These are phyloP conservation scores for Eucommia ulmoides DNA, from an alignment of 257 asterid species.

Conservation along the genomic window DNA sequence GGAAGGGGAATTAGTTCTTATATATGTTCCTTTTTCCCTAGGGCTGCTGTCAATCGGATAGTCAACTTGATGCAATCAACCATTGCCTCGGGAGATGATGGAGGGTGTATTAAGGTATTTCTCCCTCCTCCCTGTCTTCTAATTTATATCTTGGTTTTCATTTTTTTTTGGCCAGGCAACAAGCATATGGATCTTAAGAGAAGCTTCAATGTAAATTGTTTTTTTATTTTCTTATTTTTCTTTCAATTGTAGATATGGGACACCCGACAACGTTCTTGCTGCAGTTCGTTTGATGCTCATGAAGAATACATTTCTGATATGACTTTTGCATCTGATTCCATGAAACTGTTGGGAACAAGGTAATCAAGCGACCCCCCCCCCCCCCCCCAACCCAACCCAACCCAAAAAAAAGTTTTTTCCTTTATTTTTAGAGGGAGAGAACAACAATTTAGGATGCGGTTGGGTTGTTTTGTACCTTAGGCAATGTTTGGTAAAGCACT, in stretches of 20 bases:
- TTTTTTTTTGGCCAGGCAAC: too few relatives aligned
- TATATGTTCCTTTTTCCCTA: conserved; percentile 12
- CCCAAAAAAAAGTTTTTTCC: too few relatives aligned
- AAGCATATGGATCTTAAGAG: not conserved
- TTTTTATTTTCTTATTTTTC: conserved; percentile 3
- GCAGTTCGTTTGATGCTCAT: conserved; percentile 54
- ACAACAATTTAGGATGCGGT: too few relatives aligned
- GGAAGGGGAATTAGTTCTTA: not conserved
- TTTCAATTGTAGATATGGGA: conserved; percentile 65
- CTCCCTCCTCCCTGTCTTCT: too few relatives aligned
- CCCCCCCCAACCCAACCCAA: not conserved
- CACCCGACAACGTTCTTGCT: conserved; percentile 79
- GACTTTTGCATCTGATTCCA: conserved; percentile 69
- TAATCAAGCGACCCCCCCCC: conserved; percentile 9
- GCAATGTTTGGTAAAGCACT: too few relatives aligned
- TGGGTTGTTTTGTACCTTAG: too few relatives aligned
- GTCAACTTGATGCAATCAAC: conserved; percentile 72
- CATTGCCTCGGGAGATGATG: conserved; percentile 89
- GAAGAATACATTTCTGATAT: conserved; percentile 85
- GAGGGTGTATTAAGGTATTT: conserved; percentile 89
- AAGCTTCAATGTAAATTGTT: not conserved
- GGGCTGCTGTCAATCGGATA: conserved; percentile 78
- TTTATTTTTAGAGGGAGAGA: too few relatives aligned
- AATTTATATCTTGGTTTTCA: too few relatives aligned
- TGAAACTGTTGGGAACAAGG: conserved; percentile 77